These are phyloP conservation scores for Coemansia sp. DNA, from an alignment of 192 early-diverging fungal genomes.

Conservation along the genomic window DNA sequence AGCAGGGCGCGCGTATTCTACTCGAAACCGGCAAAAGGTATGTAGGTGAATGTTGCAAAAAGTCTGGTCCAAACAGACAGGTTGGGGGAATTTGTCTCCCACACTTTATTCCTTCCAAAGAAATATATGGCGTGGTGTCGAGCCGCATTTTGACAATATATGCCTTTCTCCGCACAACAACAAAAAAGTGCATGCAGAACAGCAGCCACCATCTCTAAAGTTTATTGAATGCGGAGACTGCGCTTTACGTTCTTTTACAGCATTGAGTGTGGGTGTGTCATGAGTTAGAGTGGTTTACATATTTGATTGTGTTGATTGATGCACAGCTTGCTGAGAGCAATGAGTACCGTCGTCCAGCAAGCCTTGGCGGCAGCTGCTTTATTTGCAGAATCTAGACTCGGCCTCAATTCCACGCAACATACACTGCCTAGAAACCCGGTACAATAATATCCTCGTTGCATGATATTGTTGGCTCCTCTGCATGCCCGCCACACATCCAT, in stretches of 20 bases:
- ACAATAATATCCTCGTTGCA: not conserved
- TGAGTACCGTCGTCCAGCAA: too few species aligned
- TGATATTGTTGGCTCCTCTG: not conserved
- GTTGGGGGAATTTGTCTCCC: not conserved
- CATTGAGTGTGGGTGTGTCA: too few species aligned
- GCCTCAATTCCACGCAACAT: not conserved
- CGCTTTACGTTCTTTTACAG: not conserved
- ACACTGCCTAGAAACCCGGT: not conserved
- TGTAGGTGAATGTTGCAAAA: too few species aligned
- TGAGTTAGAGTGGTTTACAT: too few species aligned
- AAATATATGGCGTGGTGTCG: not conserved
- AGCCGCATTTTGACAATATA: not conserved
- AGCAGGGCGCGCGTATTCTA: too few species aligned
- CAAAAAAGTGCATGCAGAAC: not conserved
- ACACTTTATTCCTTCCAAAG: not conserved
- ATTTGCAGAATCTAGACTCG: too few species aligned
- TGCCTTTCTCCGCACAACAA: not conserved
- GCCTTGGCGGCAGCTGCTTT: too few species aligned
- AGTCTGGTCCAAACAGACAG: too few species aligned
- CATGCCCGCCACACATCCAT: not conserved
- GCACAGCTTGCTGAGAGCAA: too few species aligned
- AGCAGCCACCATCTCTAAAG: not conserved
- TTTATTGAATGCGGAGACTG: constrained; percentile 2
- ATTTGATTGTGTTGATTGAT: not conserved
- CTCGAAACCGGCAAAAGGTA: too few species aligned